Evolutionary conservation across 768 basidiomycete genomes (phyloP), one percentile per base, ranked within the genome.

Genomic region (Mycena rosella): DNA sequence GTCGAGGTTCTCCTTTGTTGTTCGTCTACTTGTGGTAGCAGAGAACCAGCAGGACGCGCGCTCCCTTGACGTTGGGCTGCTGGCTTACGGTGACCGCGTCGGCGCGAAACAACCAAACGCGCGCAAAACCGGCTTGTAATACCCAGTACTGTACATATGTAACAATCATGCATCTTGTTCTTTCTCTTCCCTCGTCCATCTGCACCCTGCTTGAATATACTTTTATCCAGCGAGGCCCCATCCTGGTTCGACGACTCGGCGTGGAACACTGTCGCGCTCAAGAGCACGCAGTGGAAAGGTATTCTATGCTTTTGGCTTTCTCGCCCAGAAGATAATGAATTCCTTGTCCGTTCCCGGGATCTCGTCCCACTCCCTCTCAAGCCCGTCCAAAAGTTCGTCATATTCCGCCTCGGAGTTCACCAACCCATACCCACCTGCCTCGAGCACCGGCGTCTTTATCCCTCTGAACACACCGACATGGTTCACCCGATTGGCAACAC

Each of bases 281-380:
- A n/a, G n/a, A n/a, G n/a, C n/a, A 15, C 34, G 34, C 34, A 36
- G 34, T 36, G 7, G 34, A 40, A 40, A 15, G 14, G 27, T 49
- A 14, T 22, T 38, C 38, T 38, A 38, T 3, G 38, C 38, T 38
- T 8, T 17, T 3, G 38, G 38, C 15, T 38, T 38, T 14, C 38
- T 38, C 14, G 38, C 38, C 38, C 38, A 38, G 15, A 38, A 17
- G 15, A 72, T 70, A 18, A 73, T 52, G 15, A 70, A 66, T 44
- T 63, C 68, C 57, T 65, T 68, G 24, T 69, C 59, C 4, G 53
- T 64, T 8, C 68, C 68, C 0, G 74, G 72, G 15, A 62, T 73
- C 40, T 72, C 66, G 42, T 73, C 64, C 51, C 67, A 70, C 53
- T 72, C 71, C 24, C 51, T 54, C 27, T 65, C 48, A 36, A 69